Conservation (phyloP, 495 filamentous ascomycete genomes). For the Collariella sp. region DNA sequence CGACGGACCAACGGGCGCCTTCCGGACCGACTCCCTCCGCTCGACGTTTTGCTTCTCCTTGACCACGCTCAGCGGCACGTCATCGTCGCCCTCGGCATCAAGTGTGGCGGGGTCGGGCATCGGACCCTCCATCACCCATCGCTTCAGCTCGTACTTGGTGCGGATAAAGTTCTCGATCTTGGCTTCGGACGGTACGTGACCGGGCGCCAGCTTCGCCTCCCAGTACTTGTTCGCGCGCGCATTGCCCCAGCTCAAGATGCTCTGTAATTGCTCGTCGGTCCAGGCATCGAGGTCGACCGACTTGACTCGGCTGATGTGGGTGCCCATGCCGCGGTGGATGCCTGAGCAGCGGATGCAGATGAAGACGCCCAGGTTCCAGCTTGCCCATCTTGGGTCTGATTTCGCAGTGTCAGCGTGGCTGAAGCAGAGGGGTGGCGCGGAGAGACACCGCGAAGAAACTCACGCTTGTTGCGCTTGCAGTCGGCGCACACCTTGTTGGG, state of each 20-base stretch:
- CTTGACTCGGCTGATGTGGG: conserved; percentile 95
- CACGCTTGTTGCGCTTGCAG: conserved; percentile 97
- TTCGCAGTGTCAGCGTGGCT: conserved; percentile 11
- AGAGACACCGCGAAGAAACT: conserved; percentile 25
- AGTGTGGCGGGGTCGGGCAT: conserved; percentile 88
- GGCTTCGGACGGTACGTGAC: conserved; percentile 91
- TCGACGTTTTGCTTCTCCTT: conserved; percentile 50
- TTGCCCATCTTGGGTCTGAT: conserved; percentile 92
- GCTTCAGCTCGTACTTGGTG: conserved; percentile 95
- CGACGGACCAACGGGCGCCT: conserved; percentile 32
- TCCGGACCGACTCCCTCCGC: conserved; percentile 38
- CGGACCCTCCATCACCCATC: conserved; percentile 95
- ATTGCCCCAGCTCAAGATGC: conserved; percentile 90
- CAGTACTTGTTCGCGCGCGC: conserved; percentile 95
- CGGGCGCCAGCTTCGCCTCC: conserved; percentile 87
- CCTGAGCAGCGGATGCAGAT: conserved; percentile 97
- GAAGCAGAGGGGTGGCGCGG: not conserved
- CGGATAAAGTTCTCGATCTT: conserved; percentile 99
- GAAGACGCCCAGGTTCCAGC: conserved; percentile 94
- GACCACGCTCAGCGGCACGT: conserved; percentile 54
- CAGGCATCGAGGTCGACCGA: conserved; percentile 95
- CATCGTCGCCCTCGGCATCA: conserved; percentile 74
- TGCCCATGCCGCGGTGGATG: conserved; percentile 97
- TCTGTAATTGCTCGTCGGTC: conserved; percentile 96
- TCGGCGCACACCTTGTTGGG: conserved; percentile 94